Conservation (phyloP, 768 basidiomycete genomes). For the Trametes gibbosa region DNA sequence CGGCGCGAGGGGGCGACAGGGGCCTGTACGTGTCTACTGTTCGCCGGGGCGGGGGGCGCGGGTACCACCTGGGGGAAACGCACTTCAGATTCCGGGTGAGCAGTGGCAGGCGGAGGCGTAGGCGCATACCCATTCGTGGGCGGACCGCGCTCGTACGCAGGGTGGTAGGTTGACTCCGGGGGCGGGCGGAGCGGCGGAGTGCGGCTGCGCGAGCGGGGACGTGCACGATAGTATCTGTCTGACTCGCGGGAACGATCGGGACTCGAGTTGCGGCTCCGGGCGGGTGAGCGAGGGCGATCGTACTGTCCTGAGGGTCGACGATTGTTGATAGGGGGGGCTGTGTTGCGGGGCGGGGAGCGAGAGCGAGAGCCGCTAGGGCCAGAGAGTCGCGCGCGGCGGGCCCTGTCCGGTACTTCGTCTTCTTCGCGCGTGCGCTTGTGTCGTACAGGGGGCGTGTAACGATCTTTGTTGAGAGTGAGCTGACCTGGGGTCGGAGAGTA, state of each 20-base stretch:
- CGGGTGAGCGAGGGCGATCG: neutral
- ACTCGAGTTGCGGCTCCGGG: neutral
- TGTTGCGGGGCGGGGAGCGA: neutral
- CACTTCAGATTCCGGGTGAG: constrained; percentile 8
- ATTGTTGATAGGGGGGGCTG: neutral
- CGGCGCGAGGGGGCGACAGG: neutral
- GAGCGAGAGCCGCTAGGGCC: neutral
- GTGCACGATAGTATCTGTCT: neutral
- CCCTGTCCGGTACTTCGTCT: neutral
- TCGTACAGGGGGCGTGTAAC: neutral
- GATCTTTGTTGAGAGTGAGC: neutral
- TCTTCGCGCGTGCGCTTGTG: constrained; percentile 10
- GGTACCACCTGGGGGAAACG: constrained; percentile 7
- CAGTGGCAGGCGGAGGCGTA: neutral
- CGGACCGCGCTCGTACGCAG: neutral
- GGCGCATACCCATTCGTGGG: constrained; percentile 7
- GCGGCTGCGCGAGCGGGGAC: neutral
- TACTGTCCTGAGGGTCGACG: neutral
- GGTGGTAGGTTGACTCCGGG: neutral
- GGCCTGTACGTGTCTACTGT: neutral
- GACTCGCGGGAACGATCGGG: neutral
- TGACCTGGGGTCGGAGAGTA: constrained; percentile 1
- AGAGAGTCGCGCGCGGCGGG: neutral
- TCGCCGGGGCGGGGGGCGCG: neutral
- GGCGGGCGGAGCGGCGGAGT: neutral